Percentiles rank a stretch among this genome's conserved stretches.
phyloP scores from a whole-genome alignment of 257 asterid species.

The Scutellaria minor region DNA sequence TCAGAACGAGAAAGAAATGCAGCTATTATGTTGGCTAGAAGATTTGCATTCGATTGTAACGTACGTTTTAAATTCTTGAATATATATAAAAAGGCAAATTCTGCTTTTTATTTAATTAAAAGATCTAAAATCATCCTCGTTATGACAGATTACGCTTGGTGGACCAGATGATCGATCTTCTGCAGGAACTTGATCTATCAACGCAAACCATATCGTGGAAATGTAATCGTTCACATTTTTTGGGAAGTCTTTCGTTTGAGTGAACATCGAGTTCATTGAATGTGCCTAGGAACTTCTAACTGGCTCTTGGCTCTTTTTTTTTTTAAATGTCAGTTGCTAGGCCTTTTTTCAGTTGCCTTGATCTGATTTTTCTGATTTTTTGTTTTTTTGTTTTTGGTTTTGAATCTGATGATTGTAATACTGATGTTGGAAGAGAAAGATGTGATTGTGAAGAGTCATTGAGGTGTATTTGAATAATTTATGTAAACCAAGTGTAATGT shows the following conservation, averaged over 20 bases:
- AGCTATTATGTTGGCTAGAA: conserved; percentile 91
- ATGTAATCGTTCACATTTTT: conserved; percentile 48
- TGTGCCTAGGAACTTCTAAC: conserved; percentile 31
- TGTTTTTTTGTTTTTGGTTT: conserved; percentile 24
- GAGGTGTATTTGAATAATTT: conserved; percentile 33
- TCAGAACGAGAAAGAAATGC: conserved; percentile 88
- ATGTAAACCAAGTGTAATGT: conserved; percentile 17
- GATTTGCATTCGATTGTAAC: conserved; percentile 88
- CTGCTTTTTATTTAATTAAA: neutral
- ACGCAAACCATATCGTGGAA: conserved; percentile 27
- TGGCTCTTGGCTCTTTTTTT: neutral
- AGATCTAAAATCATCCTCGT: conserved; percentile 1
- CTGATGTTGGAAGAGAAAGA: conserved; percentile 26
- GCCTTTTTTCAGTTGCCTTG: conserved; percentile 61
- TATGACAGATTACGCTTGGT: conserved; percentile 62
- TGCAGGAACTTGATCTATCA: conserved; percentile 40
- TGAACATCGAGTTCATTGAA: conserved; percentile 31
- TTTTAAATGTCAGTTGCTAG: conserved; percentile 45
- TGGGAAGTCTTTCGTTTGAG: conserved; percentile 34
- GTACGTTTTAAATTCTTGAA: conserved; percentile 51
- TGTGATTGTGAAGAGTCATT: conserved; percentile 32
- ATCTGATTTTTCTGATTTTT: conserved; percentile 34
- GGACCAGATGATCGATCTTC: conserved; percentile 83
- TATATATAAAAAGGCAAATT: neutral
- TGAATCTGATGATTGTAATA: conserved; percentile 33